Base-by-base conservation (phyloP, 345 rosid genomes). In the Heritiera fomes region DNA sequence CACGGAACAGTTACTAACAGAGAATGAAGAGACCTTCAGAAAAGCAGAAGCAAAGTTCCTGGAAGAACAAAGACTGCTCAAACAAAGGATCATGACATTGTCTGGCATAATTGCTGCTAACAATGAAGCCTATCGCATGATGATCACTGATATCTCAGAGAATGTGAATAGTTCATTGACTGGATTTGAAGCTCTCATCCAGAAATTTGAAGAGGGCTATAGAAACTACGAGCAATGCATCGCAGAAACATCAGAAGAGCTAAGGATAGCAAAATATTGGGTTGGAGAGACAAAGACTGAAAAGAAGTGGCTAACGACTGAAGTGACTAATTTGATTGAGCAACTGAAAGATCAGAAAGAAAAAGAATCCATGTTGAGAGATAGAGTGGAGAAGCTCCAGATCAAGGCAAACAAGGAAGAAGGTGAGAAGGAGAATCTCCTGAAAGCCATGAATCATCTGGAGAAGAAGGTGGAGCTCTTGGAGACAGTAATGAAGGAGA, bases 1-100 rank as follows among this genome's bases (percentile, higher is more conserved):
- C 80, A 91, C 97, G 1, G 98, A 96, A 20, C 98, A 96, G 76
- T 85, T 89, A 50, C 87, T 96, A 15, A 73, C 84, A 0, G 97
- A 94, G 90, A 91, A 80, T 68, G 99, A 94, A 87, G 97, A 89
- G 76, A 82, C 78, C 58, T 83, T 84, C 77, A 87, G 84, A 84
- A 85, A 85, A 77, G 88, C 89, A 20, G 97, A 92, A 87, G 90
- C 87, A 53, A 87, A 84, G 84, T 86, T 88, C 84, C 81, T 77
- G 78, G 89, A 90, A 88, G 89, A 96, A 79, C 91, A 82, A 74
- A 84, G 82, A 79, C 34, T 82, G 56, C 90, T 96, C 5, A 89
- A 91, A 86, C 92, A 87, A 79, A 88, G 79, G 80, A 75, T 88
- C 4, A 71, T 77, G 1, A 45, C 76, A 0, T 74, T 92, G 81